Conservation (phyloP, 768 basidiomycete species). For the Coprinopsis cinerea region DNA sequence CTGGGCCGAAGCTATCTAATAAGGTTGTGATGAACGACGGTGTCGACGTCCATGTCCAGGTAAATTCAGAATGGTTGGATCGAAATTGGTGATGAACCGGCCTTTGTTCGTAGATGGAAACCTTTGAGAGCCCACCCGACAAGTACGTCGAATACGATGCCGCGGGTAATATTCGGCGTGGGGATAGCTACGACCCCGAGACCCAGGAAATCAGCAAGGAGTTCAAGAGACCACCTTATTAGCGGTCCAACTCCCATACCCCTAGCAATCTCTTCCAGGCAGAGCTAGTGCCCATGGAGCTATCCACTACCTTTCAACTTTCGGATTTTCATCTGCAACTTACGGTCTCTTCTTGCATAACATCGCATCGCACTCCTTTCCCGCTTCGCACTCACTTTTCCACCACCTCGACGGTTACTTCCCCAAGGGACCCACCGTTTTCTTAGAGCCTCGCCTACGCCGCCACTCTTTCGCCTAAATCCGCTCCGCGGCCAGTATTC, state of each 20-base stretch:
- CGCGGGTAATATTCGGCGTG: conserved; percentile 42
- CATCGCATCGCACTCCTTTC: background rate
- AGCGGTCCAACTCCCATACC: conserved; percentile 4
- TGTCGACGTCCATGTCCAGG: conserved; percentile 59
- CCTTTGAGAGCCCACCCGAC: conserved; percentile 45
- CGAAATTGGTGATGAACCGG: conserved; percentile 6
- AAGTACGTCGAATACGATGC: conserved; percentile 48
- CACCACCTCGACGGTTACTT: background rate
- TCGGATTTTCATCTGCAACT: background rate
- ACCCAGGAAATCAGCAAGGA: conserved; percentile 53
- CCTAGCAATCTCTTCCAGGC: background rate
- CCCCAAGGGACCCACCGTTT: too few relatives aligned
- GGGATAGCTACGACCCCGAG: conserved; percentile 51
- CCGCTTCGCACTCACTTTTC: too few relatives aligned
- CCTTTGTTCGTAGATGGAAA: conserved; percentile 51
- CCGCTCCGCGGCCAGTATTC: too few relatives aligned
- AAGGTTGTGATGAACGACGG: conserved; percentile 30
- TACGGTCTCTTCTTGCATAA: background rate
- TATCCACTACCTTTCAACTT: background rate
- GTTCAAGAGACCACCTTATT: conserved; percentile 56
- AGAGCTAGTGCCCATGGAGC: background rate
- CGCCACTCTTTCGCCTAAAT: too few relatives aligned
- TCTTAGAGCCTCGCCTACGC: too few relatives aligned
- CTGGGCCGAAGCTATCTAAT: conserved; percentile 30
- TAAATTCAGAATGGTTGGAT: conserved; percentile 16